Evolutionary conservation across 1,284 basidiomycete species (phyloP).

Genomic region (Caloboletus inedulis): DNA sequence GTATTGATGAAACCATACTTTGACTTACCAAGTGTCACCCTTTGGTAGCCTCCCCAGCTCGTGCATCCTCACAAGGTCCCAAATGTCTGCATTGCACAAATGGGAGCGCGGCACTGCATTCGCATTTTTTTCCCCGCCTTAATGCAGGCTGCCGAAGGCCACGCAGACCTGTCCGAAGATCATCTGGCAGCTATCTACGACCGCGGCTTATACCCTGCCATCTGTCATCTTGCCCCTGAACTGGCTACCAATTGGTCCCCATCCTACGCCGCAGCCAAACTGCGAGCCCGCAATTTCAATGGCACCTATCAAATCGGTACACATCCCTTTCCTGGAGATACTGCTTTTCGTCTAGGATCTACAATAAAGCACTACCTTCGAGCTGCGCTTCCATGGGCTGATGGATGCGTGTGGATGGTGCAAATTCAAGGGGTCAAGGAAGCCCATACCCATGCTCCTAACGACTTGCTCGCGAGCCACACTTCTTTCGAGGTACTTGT

Average conservation of each 20-base stretch:
- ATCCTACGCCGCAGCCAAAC: slow-evolving; percentile 4
- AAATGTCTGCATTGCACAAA: slow-evolving; percentile 10
- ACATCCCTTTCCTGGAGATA: slow-evolving; percentile 4
- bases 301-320: slow-evolving; percentile 8
- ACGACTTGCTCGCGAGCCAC: neutral
- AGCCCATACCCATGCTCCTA: slow-evolving; percentile 1
- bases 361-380: neutral
- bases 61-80: slow-evolving; percentile 9
- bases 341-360: neutral
- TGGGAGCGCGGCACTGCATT: slow-evolving; percentile 1
- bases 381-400: neutral
- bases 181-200: slow-evolving; percentile 1
- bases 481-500: neutral
- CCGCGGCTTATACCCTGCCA: slow-evolving; percentile 3
- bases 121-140: slow-evolving; percentile 9
- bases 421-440: slow-evolving; percentile 13
- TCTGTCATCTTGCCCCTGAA: slow-evolving; percentile 3
- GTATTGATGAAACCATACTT: neutral
- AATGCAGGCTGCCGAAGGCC: neutral
- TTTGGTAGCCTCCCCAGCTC: slow-evolving; percentile 1
- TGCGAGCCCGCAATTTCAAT: slow-evolving; percentile 2
- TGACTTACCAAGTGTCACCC: neutral
- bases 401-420: slow-evolving; percentile 9
- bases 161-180: neutral
- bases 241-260: slow-evolving; percentile 12